These are phyloP conservation scores for Umbelopsis isabellina DNA, from an alignment of 192 early-diverging fungal genomes.

Conservation along the genomic window DNA sequence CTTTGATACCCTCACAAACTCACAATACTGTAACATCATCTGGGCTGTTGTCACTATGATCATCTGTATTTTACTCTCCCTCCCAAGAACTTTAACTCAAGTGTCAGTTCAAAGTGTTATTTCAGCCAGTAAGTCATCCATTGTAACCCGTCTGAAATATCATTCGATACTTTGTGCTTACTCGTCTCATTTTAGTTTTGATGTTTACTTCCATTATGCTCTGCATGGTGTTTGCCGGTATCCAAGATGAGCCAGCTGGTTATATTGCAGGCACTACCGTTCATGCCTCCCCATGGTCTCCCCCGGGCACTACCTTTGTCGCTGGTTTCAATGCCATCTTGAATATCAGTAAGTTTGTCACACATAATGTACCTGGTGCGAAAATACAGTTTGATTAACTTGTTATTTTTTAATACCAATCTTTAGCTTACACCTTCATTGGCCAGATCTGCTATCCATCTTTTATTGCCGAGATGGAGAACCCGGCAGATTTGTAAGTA, in stretches of 20 bases:
- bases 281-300: slow-evolving; percentile 41
- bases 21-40: slow-evolving; percentile 10
- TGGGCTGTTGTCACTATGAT: slow-evolving; percentile 17
- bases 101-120: slow-evolving; percentile 6
- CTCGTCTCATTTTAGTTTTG: background rate
- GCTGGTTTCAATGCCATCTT: slow-evolving; percentile 43
- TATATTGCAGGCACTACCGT: slow-evolving; percentile 5
- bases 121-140: slow-evolving; percentile 17
- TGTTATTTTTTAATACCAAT: background rate
- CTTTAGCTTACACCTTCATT: slow-evolving; percentile 11
- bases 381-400: background rate
- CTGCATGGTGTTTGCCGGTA: slow-evolving; percentile 10
- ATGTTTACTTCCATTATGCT: slow-evolving; percentile 22
- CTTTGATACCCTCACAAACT: slow-evolving; percentile 2
- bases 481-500: slow-evolving; percentile 15
- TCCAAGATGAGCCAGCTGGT: background rate
- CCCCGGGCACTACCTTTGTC: slow-evolving; percentile 50
- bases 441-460: slow-evolving; percentile 14
- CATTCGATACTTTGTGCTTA: background rate
- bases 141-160: background rate
- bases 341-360: slow-evolving; percentile 1
- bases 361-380: no score
- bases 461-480: slow-evolving; percentile 15
- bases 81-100: slow-evolving; percentile 16
- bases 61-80: background rate